Conservation (phyloP, 495 filamentous ascomycete species). For the Neurospora terricola region DNA sequence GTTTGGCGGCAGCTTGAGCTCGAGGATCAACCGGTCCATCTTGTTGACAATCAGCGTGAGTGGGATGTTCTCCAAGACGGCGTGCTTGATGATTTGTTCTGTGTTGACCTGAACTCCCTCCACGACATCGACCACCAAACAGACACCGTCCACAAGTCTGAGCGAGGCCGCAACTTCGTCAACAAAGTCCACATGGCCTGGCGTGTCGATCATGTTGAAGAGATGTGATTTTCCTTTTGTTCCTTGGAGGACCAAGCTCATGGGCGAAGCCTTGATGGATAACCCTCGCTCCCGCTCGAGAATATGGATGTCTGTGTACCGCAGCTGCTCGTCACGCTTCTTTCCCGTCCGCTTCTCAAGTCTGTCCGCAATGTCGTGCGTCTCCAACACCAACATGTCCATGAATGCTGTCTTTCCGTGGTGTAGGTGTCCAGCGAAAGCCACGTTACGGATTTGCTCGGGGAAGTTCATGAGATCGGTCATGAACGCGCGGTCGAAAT, state of each 20-base stretch:
- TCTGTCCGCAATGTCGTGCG: conserved; percentile 72
- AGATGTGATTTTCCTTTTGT: conserved; percentile 93
- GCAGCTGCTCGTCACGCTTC: conserved; percentile 78
- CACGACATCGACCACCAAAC: conserved; percentile 93
- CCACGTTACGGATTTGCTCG: conserved; percentile 86
- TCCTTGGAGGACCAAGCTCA: conserved; percentile 82
- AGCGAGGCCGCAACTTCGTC: conserved; percentile 88
- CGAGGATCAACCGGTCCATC: conserved; percentile 88
- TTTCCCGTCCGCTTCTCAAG: conserved; percentile 70
- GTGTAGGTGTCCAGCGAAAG: conserved; percentile 84
- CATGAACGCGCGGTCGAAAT: conserved; percentile 82
- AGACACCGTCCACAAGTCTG: conserved; percentile 82
- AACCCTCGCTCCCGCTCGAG: conserved; percentile 82
- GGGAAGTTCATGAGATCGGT: conserved; percentile 93
- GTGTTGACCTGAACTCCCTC: conserved; percentile 96
- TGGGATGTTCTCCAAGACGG: conserved; percentile 80
- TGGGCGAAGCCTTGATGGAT: conserved; percentile 90
- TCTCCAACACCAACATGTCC: conserved; percentile 96
- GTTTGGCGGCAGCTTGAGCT: conserved; percentile 86
- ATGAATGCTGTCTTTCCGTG: conserved; percentile 97
- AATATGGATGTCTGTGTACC: conserved; percentile 88
- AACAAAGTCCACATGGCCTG: conserved; percentile 95
- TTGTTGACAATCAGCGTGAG: conserved; percentile 91
- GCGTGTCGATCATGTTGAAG: conserved; percentile 90
- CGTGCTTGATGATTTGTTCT: conserved; percentile 93